These are phyloP conservation scores for Colletotrichum sp. DNA, from an alignment of 2,329 filamentous ascomycete species.

Conservation along the genomic window DNA sequence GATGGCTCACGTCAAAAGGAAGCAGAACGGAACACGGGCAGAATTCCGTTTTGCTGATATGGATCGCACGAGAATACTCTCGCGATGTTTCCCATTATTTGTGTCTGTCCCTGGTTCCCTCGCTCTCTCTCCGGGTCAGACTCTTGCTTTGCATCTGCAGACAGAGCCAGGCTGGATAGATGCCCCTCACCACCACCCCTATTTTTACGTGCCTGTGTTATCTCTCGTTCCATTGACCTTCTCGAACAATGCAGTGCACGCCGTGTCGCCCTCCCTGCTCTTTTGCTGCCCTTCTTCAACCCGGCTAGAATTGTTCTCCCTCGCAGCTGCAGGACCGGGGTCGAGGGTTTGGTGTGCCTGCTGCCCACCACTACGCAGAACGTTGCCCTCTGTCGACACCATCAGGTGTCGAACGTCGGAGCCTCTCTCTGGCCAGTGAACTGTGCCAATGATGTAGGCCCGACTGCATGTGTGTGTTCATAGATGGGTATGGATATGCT, in stretches of 20 bases:
- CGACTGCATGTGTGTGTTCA: neutral
- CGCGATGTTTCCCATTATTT: neutral
- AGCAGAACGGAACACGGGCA: neutral
- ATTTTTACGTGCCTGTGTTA: neutral
- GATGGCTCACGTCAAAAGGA: neutral
- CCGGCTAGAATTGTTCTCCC: neutral
- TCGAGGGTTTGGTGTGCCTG: neutral
- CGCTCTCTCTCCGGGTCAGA: neutral
- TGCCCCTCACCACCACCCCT: neutral
- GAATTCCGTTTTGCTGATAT: neutral
- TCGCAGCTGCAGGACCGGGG: neutral
- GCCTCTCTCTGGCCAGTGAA: neutral
- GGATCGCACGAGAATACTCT: neutral
- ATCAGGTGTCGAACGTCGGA: neutral
- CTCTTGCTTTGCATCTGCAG: neutral
- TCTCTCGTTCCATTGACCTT: slow-evolving; percentile 11
- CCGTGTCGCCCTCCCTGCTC: neutral
- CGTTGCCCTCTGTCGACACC: neutral
- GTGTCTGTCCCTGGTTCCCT: neutral
- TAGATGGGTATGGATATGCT: neutral
- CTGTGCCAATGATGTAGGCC: neutral
- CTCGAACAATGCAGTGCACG: slow-evolving; percentile 16
- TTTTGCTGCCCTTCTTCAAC: neutral
- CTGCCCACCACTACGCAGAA: neutral
- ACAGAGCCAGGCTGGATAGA: neutral